Base-by-base conservation (phyloP, 2,329 filamentous ascomycete species). In the Chaetomium sp. region DNA sequence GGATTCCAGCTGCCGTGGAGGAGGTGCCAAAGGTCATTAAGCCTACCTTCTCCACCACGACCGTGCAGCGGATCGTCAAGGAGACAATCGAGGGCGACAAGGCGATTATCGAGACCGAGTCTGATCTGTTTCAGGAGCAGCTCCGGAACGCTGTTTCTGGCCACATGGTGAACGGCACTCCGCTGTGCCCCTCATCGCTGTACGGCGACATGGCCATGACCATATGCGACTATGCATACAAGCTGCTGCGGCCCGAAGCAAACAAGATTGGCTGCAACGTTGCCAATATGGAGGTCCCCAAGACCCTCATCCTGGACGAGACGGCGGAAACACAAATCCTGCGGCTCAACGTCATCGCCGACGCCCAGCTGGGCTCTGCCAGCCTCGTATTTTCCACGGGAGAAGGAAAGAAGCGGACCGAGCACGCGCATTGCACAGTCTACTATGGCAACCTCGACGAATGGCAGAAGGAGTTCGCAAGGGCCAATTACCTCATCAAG, bases 401-500 rank as follows among this genome's bases (percentile, higher is more conserved):
- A 12, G 77, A 84, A 58, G 84, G 82, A 35, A 75, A 78, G 62
- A 72, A 78, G 64, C 77, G 79, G 63, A 74, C 75, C 3, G 81
- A 85, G 61, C 85, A 88, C 62, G 85, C 83, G 49, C 71, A 72
- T 58, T 85, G 82, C 70, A 77, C 77, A 53, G 80, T 88, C 54
- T 76, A 77, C 69, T 85, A 79, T 63, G 84, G 84, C 58, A 76
- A 83, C 63, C 76, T 76, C 41, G 75, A 79, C 42, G 72, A 78
- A 45, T 88, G 84, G 82, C 75, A 80, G 42, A 72, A 76, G 49
- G 84, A 88, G 65, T 88, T 86, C 72, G 77, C 83, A 58, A 84
- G 86, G 52, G 80, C 81, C 61, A 78, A 79, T 62, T 89, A 91
- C 66, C 76, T 90, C 38, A 82, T 92, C 66, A 81, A 83, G 64